Base-by-base conservation (phyloP, 352 stramenopile genomes). In the Globisporangium nunn region DNA sequence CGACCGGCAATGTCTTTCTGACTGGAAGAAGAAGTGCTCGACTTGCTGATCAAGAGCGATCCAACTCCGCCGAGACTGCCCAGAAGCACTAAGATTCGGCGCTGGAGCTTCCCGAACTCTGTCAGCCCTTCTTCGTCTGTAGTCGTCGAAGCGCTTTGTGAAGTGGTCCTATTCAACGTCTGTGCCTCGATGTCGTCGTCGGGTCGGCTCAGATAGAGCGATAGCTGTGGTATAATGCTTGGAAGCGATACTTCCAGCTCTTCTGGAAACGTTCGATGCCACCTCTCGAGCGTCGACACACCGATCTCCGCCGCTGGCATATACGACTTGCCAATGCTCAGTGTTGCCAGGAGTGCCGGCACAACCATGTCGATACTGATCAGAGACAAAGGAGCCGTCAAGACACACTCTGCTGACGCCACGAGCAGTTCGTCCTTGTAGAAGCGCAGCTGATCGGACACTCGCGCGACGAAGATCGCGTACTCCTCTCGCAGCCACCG, bases 341-440 rank as follows among this genome's bases (percentile, higher is more conserved):
- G 56, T 11, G 77, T 73, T 30, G 79, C 70, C 29, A 73, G 64
- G 23, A 91, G 31, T 4, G 74, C 74, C 28, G 59, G 64, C 37
- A 67, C 44, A 30, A 75, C 67, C 17, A 56, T 55, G 17, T 72
- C 50, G 23, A 75, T 56, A 8, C 49, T 37, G 17, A 84, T 52
- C n/a, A 89, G 52, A 33, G 43, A 50, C 14, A 75, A 44, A 6
- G 84, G 82, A 12, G 81, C 68, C 37, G 68, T 58, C 17, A 94
- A 67, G 23, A 90, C 70, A 61, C 84, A 89, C 35, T 78, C 66
- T 15, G 73, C 67, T 28, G 67, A 74, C 5, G 78, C 72, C 40
- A 92, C 71, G 23, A 91, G 67, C 18, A 92, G 53, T 30, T 94
- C 84, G 52, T 92, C 80, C 56, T 86, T 80, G 62, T 89, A 91